Conservation (phyloP, 805 yeast species). For the Myxozyma vanderwaltii region DNA sequence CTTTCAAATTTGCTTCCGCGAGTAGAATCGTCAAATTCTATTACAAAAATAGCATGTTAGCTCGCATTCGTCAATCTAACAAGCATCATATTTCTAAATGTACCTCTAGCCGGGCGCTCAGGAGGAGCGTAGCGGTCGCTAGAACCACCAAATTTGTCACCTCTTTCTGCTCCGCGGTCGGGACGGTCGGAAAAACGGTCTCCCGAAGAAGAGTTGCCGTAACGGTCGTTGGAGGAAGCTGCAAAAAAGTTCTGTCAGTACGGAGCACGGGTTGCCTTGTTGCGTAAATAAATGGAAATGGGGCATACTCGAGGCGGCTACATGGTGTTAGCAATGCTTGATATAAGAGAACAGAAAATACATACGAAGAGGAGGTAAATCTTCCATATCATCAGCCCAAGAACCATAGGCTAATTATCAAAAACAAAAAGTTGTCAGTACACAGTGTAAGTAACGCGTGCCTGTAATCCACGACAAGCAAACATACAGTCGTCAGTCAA, state of each 20-base stretch:
- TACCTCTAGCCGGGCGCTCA: slow-evolving; percentile 15
- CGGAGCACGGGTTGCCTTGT: background rate
- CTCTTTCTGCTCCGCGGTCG: background rate
- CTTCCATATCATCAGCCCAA: slow-evolving; percentile 36
- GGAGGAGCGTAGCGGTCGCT: slow-evolving; percentile 21
- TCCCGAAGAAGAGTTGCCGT: slow-evolving; percentile 9
- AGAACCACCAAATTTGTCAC: slow-evolving; percentile 5
- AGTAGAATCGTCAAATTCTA: slow-evolving; percentile 21
- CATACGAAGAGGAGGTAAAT: slow-evolving; percentile 33
- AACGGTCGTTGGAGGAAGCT: slow-evolving; percentile 5
- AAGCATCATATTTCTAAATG: background rate
- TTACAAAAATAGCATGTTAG: background rate
- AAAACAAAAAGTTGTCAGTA: background rate
- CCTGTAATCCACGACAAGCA: background rate
- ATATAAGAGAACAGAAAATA: background rate
- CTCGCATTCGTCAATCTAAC: background rate
- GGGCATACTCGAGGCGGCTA: slow-evolving; percentile 9
- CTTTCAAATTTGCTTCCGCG: slow-evolving; percentile 29
- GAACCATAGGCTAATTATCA: slow-evolving; percentile 20
- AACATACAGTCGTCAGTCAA: slow-evolving; percentile 27
- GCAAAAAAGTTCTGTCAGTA: background rate
- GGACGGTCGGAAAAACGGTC: slow-evolving; percentile 22
- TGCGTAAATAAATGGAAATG: no score
- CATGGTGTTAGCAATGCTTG: background rate
- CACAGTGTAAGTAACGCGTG: background rate